Evolutionary conservation across 257 asterid species (phyloP).

Genomic region (Anisodus tanguticus): DNA sequence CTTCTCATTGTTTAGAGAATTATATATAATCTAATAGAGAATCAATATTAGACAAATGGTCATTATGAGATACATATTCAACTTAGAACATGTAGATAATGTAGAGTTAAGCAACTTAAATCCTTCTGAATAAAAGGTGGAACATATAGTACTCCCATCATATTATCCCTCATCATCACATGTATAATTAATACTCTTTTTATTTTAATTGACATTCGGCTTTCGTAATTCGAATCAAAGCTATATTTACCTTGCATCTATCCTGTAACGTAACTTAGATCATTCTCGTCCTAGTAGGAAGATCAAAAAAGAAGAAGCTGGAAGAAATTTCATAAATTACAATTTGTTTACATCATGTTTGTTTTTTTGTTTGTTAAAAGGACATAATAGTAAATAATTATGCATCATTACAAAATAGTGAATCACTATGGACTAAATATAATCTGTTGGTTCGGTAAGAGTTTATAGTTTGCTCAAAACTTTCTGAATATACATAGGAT

Average conservation of each 20-base stretch:
- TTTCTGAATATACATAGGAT: too few relatives aligned
- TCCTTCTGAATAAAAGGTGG: not conserved
- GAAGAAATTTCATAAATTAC: not conserved
- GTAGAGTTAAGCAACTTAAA: not conserved
- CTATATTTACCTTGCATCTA: not conserved
- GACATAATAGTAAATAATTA: too few relatives aligned
- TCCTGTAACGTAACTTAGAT: not conserved
- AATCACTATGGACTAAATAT: too few relatives aligned
- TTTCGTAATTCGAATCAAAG: not conserved
- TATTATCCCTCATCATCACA: conserved; percentile 16
- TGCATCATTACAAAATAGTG: too few relatives aligned
- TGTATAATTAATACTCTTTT: not conserved
- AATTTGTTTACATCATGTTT: too few relatives aligned
- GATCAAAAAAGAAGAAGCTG: not conserved
- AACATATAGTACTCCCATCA: not conserved
- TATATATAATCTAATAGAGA: too few relatives aligned
- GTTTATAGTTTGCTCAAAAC: too few relatives aligned
- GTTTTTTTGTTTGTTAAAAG: too few relatives aligned
- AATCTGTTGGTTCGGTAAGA: too few relatives aligned
- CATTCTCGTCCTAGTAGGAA: not conserved
- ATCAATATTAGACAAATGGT: conserved; percentile 10
- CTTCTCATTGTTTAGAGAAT: too few relatives aligned
- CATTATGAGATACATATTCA: not conserved
- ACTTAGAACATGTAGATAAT: conserved; percentile 26
- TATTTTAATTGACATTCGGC: not conserved